A percentile compares a stretch with the other conserved stretches of the same genome.
Evolutionary conservation across 441 rosid genomes (phyloP).

Genomic region (Arabidopsis hybrid): DNA sequence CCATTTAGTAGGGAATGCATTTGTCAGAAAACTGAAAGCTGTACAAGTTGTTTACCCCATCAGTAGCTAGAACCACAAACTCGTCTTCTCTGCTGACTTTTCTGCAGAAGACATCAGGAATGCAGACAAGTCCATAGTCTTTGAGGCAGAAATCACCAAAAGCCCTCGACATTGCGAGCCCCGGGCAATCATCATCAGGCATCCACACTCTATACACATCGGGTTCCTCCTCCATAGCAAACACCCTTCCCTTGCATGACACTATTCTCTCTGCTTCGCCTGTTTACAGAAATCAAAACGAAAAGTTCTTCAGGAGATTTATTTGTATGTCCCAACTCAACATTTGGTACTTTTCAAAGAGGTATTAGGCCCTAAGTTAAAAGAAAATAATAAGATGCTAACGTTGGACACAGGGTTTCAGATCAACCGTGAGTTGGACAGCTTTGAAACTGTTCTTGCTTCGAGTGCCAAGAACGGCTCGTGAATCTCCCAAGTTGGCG

Average conservation of each 20-base stretch:
- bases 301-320: constrained; percentile 12
- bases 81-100: constrained; percentile 71
- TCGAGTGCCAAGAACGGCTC: constrained; percentile 86
- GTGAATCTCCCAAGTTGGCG: constrained; percentile 91
- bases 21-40: constrained; percentile 2
- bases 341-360: background rate
- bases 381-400: constrained; percentile 34
- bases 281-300: constrained; percentile 25
- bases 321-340: constrained; percentile 10
- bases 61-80: constrained; percentile 90
- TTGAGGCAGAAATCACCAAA: constrained; percentile 98
- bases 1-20: constrained; percentile 6
- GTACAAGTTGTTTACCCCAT: constrained; percentile 67
- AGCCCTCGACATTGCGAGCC: constrained; percentile 97
- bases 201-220: constrained; percentile 88
- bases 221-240: constrained; percentile 84
- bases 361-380: background rate
- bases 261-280: constrained; percentile 89
- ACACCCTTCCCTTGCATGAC: constrained; percentile 73
- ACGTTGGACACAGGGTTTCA: constrained; percentile 83
- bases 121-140: constrained; percentile 79
- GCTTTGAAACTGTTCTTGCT: constrained; percentile 62
- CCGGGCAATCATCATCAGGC: constrained; percentile 95
- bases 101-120: constrained; percentile 75
- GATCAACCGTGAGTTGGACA: constrained; percentile 83